Evolutionary conservation across 139 green algal species (phyloP), one percentile per base, ranked within the genome.

Genomic region (Chlorella sp.): DNA sequence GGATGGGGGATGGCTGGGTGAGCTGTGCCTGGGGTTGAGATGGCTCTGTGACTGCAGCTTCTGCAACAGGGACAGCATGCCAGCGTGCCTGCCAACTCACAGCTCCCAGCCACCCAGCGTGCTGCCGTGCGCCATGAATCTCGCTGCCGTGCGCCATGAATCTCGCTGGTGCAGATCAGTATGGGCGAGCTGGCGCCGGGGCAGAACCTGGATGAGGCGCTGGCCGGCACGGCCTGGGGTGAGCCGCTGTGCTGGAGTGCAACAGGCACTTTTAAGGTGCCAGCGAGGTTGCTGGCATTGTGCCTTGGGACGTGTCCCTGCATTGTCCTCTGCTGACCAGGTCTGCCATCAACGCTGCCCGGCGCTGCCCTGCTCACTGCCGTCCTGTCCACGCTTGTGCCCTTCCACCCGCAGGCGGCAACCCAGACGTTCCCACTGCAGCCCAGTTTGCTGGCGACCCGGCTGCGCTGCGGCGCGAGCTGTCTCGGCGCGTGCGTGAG

Each of bases 121-220:
- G n/a, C n/a, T n/a, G n/a, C n/a, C n/a, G n/a, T n/a, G n/a, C n/a
- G n/a, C n/a, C n/a, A n/a, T n/a, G n/a, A n/a, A n/a, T n/a, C 51
- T 2, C 51, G 13, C 16, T 60, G 16, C 51, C 51, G 46, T 24
- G 51, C 4, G 51, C 51, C 51, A n/a, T n/a, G n/a, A n/a, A n/a
- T n/a, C 51, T 2, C 51, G 13, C 16, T 60, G 16, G 13, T 16
- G 14, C 51, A 60, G 76, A 84, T 94, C 41, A 94, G 90, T 76
- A 84, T 94, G 87, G 92, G 92, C 3, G 92, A 93, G 86, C 81
- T 94, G 81, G 83, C 84, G 0, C n/a, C 68, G 0, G 86, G 84
- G 22, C 68, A 85, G 46, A 86, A 89, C 58, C 60, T 93, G 60
- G 89, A 93, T 2, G 70, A 62, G 48, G 62, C 77, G 9, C 81